Base-by-base conservation (phyloP, 2,329 filamentous ascomycete genomes). In the Lachnellula suecica region DNA sequence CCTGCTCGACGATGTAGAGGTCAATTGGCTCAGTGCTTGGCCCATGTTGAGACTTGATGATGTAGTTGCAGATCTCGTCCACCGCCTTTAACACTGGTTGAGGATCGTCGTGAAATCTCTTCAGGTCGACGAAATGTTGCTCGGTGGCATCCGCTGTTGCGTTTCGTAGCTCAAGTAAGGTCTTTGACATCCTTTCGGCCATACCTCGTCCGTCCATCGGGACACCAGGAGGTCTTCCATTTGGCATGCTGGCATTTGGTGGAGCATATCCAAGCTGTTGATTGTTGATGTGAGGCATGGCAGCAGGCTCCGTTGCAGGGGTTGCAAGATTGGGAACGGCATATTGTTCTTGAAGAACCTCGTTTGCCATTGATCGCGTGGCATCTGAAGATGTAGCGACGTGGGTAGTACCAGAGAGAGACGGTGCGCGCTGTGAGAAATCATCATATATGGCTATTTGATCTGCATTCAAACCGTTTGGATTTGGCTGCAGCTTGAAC, bases 371-470 rank as follows among this genome's bases (percentile, higher is more conserved):
- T 6, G 80, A 80, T 52, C 83, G 74, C 1, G 81, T 84, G 4
- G 81, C 75, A 63, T 87, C 84, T 2, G 83, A 85, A 1, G 78
- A 70, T 2, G 83, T 81, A 10, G 81, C 72, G 15, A 74, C 75
- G 59, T 86, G 83, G 4, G 76, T 74, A 2, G 78, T 69, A 67
- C 84, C 68, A 70, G 83, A 66, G 66, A 77, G 67, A 73, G 84
- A 69, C 56, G 78, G 68, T 66, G 79, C 82, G 51, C 91, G 87
- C 24, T 90, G 87, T 67, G 90, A 91, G 70, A 99, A 99, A 58
- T 97, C 92, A 65, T 97, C 92, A 66, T 99, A 99, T 23, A 99
- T 95, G 10, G 89, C 89, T 75, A 97, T 83, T 66, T 99, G 94
- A 64, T 97, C 91, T 22, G 88, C 80, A 65, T 96, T 97, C 47